Percentiles rank a stretch among this genome's conserved stretches.
phyloP scores from a whole-genome alignment of 2,329 filamentous ascomycete genomes.

The Teratosphaeria epicoccoides region DNA sequence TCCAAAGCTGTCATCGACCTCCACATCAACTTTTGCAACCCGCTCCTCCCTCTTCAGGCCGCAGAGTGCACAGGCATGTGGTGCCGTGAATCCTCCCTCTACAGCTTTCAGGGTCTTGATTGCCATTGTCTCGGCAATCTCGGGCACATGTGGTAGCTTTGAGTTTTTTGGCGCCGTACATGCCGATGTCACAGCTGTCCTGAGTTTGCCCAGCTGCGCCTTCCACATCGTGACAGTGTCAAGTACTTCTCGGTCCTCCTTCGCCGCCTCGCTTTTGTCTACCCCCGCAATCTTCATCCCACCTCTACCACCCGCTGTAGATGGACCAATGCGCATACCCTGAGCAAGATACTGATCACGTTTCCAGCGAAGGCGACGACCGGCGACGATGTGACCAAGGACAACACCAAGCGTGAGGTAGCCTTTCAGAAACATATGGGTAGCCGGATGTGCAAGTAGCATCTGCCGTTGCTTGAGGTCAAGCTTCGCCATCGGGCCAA shows the following conservation, averaged over 20 bases:
- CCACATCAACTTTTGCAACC: slow-evolving; percentile 60
- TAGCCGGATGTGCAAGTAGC: slow-evolving; percentile 49
- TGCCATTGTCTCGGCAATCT: slow-evolving; percentile 58
- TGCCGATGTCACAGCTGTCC: slow-evolving; percentile 58
- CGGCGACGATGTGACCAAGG: slow-evolving; percentile 70
- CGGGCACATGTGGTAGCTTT: slow-evolving; percentile 45
- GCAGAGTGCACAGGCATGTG: slow-evolving; percentile 72
- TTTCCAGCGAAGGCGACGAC: slow-evolving; percentile 81
- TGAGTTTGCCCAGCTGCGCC: slow-evolving; percentile 61
- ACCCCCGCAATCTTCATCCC: slow-evolving; percentile 87
- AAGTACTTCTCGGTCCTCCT: slow-evolving; percentile 74
- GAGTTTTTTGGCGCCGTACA: background rate
- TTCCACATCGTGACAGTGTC: slow-evolving; percentile 70
- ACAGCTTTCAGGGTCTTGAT: slow-evolving; percentile 51
- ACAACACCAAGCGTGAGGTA: slow-evolving; percentile 56
- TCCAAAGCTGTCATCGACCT: slow-evolving; percentile 81
- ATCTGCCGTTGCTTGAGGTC: slow-evolving; percentile 47
- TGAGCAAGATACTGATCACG: slow-evolving; percentile 75
- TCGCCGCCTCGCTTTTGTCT: slow-evolving; percentile 69
- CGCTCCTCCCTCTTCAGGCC: slow-evolving; percentile 82
- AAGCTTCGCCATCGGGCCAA: slow-evolving; percentile 48
- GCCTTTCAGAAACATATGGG: slow-evolving; percentile 51
- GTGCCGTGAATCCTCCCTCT: slow-evolving; percentile 61
- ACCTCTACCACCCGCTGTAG: slow-evolving; percentile 58
- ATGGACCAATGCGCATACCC: slow-evolving; percentile 73